Base-by-base conservation (phyloP, 148 eudicot genomes). In the Drosera capensis region DNA sequence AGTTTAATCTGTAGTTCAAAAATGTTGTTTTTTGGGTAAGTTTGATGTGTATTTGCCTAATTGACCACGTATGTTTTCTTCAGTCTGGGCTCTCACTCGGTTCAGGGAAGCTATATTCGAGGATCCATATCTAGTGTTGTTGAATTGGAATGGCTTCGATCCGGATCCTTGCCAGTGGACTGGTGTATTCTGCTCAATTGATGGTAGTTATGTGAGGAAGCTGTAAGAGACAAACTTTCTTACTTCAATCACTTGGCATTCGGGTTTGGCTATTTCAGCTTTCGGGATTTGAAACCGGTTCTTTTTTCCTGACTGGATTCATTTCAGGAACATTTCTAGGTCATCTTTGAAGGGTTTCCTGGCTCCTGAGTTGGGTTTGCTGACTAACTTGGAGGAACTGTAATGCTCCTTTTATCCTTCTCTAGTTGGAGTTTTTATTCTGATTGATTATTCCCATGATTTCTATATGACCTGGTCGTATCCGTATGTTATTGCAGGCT, bases 101-200 rank as follows among this genome's bases (percentile, higher is more conserved):
- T 81, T 86, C 74, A 86, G 79, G 57, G 78, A 77, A 73, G 85
- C 88, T 8, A 79, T 86, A 54, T 71, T 67, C 60, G 94, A 86
- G 51, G 96, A 86, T 69, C 88, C 88, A 17, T 51, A 51, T 54
- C 55, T 79, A 49, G 78, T 67, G 67, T 70, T 86, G 54, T 71
- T 88, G 14, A 73, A 66, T 70, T 86, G 96, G 94, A 76, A 82
- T 58, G 64, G 60, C 25, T 51, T 86, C 43, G 96, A 81, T 59
- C 53, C 72, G 58, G 73, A 70, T 65, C 94, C 96, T 23, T 86
- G 96, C 68, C 65, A 62, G 25, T 86, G 96, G 94, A 26, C 54
- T 56, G 88, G 94, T 37, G 59, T 86, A 60, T 69, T 54, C 29
- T 90, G 99, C 58, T 69, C 95, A 25, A 4, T n/a, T 0, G 66